phyloP scores from a whole-genome alignment of 2,329 filamentous ascomycete species.

The Monilinia polystroma region DNA sequence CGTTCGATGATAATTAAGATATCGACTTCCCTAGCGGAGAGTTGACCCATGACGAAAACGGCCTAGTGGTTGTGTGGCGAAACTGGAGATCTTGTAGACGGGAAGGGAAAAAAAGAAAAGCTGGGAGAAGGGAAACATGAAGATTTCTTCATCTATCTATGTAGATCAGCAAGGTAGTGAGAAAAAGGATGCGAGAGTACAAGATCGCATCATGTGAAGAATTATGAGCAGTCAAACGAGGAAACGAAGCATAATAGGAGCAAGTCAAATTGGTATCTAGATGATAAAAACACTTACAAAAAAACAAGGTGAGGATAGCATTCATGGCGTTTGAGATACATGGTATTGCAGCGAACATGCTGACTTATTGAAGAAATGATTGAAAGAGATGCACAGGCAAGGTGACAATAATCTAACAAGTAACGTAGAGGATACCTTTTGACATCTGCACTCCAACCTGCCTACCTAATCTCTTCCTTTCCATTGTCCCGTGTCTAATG shows the following conservation, averaged over 20 bases:
- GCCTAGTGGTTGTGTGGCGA: slow-evolving; percentile 7
- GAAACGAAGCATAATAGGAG: neutral
- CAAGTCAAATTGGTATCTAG: neutral
- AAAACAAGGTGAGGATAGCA: neutral
- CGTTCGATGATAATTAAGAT: slow-evolving; percentile 65
- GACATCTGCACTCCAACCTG: neutral
- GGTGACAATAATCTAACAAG: neutral
- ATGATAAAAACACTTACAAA: neutral
- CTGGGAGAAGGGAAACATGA: neutral
- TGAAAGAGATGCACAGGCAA: neutral
- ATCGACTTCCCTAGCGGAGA: slow-evolving; percentile 44
- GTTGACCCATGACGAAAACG: slow-evolving; percentile 23
- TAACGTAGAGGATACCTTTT: neutral
- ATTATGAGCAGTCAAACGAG: neutral
- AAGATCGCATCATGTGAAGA: neutral
- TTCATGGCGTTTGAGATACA: neutral
- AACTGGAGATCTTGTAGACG: neutral
- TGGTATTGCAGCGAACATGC: neutral
- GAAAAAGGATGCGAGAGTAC: neutral
- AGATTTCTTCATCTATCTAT: slow-evolving; percentile 20
- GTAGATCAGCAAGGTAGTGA: neutral
- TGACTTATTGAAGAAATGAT: slow-evolving; percentile 6
- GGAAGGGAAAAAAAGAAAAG: neutral
- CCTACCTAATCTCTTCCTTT: neutral
- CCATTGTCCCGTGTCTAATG: slow-evolving; percentile 1